Conservation (phyloP, 148 eudicot genomes). For the Bassia scoparia region DNA sequence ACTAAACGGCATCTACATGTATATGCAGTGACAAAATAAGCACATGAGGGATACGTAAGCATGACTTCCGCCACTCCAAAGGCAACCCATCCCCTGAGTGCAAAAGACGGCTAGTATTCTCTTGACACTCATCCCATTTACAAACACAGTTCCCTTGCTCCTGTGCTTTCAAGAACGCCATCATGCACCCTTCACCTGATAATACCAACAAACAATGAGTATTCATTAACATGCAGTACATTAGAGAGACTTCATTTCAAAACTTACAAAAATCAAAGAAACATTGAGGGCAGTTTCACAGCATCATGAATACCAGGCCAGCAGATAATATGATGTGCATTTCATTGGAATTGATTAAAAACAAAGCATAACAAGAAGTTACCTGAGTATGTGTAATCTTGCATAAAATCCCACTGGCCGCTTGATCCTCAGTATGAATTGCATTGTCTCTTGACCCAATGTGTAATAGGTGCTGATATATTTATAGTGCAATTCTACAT, state of each 20-base stretch:
- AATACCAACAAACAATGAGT: slow-evolving; percentile 46
- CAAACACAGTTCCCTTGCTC: slow-evolving; percentile 74
- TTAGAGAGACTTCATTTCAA: slow-evolving; percentile 26
- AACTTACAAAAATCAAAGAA: not conserved
- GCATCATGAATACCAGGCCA: slow-evolving; percentile 5
- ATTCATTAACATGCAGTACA: slow-evolving; percentile 39
- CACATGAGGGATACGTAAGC: slow-evolving; percentile 73
- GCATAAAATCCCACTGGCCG: slow-evolving; percentile 51
- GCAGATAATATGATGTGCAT: not conserved
- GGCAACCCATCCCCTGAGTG: slow-evolving; percentile 84
- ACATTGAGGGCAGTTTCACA: not conserved
- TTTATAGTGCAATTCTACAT: slow-evolving; percentile 55
- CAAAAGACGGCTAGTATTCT: slow-evolving; percentile 50
- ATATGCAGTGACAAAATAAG: not conserved
- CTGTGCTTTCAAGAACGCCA: slow-evolving; percentile 80
- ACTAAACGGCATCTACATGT: not conserved
- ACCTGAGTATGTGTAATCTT: slow-evolving; percentile 66
- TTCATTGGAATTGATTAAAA: not conserved
- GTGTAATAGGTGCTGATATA: slow-evolving; percentile 38
- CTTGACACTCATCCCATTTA: slow-evolving; percentile 67
- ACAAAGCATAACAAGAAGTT: slow-evolving; percentile 9
- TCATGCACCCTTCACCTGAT: slow-evolving; percentile 58
- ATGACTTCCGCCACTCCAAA: slow-evolving; percentile 56
- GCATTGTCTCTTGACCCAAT: slow-evolving; percentile 60
- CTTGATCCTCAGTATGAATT: slow-evolving; percentile 51